A percentile compares a stretch with the other conserved stretches of the same genome.
phyloP scores from a whole-genome alignment of 2,329 filamentous ascomycete species.

The Verticillium nonalfalfae region DNA sequence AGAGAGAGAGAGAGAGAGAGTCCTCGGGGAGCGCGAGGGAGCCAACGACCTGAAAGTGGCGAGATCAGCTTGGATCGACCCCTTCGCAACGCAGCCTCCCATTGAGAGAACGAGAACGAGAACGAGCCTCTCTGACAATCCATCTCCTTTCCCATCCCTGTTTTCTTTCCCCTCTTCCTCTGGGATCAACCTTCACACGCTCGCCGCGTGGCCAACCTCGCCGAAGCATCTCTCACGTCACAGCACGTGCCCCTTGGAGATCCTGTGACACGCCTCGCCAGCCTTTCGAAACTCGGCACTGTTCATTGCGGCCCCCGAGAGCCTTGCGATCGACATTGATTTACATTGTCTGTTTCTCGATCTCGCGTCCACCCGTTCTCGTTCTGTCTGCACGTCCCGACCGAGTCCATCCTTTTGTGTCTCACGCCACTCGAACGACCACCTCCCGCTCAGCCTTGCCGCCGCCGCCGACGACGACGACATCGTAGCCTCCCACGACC shows the following conservation, averaged over 20 bases:
- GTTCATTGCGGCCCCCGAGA: background rate
- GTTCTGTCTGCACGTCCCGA: too few species aligned
- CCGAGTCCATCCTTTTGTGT: background rate
- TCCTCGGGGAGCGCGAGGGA: too few species aligned
- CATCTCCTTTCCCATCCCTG: background rate
- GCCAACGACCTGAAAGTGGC: background rate
- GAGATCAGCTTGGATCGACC: background rate
- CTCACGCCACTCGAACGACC: background rate
- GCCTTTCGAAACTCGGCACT: background rate
- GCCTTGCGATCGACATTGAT: background rate
- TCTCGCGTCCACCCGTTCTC: background rate
- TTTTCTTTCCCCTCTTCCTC: background rate
- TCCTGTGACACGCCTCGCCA: background rate
- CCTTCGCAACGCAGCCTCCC: background rate
- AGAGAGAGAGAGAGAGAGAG: background rate
- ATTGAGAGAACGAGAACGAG: background rate
- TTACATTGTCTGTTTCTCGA: background rate
- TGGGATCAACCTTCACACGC: too few species aligned
- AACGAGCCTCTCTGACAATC: background rate
- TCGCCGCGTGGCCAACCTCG: background rate
- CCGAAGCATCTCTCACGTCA: background rate
- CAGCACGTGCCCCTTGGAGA: background rate
- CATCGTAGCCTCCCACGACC: too few species aligned
- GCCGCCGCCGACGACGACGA: too few species aligned
- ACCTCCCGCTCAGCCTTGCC: background rate